Evolutionary conservation across 495 filamentous ascomycete genomes (phyloP), one percentile per base, ranked within the genome.

Genomic region (Penicillium lividum): DNA sequence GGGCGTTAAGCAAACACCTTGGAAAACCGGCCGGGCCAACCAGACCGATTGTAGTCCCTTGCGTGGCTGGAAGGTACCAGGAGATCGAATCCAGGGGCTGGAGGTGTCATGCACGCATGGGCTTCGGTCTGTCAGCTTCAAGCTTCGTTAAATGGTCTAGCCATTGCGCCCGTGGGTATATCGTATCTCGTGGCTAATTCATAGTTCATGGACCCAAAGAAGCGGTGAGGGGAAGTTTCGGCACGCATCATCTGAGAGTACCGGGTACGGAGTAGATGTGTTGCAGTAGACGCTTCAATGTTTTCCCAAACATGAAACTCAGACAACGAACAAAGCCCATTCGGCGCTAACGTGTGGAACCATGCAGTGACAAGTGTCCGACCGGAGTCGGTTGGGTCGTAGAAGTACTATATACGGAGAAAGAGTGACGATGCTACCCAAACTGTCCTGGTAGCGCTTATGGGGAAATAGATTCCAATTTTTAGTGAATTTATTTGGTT

Each of bases 371-470:
- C 25, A 40, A 44, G 58, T 60, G 54, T 47, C 11, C 29, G 31
- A 44, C 36, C 29, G 30, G 30, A 38, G 15, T 44, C 38, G 28
- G 31, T 29, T 51, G 33, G 34, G 31, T 59, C 40, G 55, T 10
- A 38, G 7, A 36, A 40, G 31, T 33, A 33, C 31, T 33, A 6
- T 33, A 33, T 33, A 33, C 9, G 31, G 31, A 33, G 31, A 33
- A 33, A 55, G 59, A 62, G 38, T 62, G 51, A 65, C 40, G 53
- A 57, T 65, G 52, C 48, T 59, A 65, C 59, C 59, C 28, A 42
- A 53, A 53, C 55, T 8, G 44, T 47, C 44, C 18, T 28, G 15
- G 4, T 28, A 62, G 54, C 38, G 42, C 25, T 36, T 46, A 47
- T 8, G 22, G 18, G 18, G 27, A 28, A 47, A 29, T 27, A 28